These are phyloP conservation scores for Penicillium sclerotigenum DNA, from an alignment of 2,329 filamentous ascomycete genomes.

Conservation along the genomic window DNA sequence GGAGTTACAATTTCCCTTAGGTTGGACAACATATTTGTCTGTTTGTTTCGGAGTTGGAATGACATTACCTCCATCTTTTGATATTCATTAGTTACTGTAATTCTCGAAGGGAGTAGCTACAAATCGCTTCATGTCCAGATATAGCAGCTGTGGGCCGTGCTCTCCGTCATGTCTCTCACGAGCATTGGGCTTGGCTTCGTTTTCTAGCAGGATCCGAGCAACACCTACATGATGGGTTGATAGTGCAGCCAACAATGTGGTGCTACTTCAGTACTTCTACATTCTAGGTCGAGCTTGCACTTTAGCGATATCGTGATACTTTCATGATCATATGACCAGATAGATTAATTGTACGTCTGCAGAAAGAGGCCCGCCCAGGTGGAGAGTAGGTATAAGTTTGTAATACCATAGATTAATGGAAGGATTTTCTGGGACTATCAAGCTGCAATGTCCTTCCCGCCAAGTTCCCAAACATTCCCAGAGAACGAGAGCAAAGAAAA, in stretches of 20 bases:
- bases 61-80: not conserved
- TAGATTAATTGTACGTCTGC: not conserved
- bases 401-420: slow-evolving; percentile 25
- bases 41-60: not conserved
- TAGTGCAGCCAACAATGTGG: not conserved
- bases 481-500: slow-evolving; percentile 8
- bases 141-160: not conserved
- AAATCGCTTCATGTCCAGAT: too few relatives aligned
- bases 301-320: not conserved
- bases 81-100: not conserved
- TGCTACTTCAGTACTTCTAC: not conserved
- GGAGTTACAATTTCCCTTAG: not conserved
- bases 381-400: slow-evolving; percentile 5
- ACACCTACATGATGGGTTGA: not conserved
- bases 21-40: not conserved
- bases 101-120: not conserved
- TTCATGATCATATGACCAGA: not conserved
- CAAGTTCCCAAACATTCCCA: slow-evolving; percentile 3
- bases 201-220: not conserved
- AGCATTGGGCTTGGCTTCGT: not conserved
- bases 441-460: slow-evolving; percentile 19
- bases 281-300: not conserved
- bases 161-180: not conserved
- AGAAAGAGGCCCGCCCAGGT: not conserved
- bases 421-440: slow-evolving; percentile 21